phyloP scores from a whole-genome alignment of 208 protist genomes.

The Trypanosoma lewisi region DNA sequence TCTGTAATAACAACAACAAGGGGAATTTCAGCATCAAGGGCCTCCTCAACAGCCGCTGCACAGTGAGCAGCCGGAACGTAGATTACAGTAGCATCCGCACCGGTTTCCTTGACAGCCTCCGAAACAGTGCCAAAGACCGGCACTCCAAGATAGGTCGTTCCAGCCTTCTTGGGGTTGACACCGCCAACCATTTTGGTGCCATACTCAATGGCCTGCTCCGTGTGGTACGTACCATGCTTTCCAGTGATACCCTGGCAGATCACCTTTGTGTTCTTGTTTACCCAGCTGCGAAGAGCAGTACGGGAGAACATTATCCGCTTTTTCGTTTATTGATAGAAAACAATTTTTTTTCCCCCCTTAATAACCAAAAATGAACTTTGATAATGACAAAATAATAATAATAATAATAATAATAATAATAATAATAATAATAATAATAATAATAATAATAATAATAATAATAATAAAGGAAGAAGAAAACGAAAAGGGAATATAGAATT shows the following conservation, averaged over 20 bases:
- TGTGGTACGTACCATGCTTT: slow-evolving; percentile 98
- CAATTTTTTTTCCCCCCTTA: too few species aligned
- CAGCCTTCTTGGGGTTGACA: slow-evolving; percentile 96
- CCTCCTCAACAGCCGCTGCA: slow-evolving; percentile 95
- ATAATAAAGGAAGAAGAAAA: too few species aligned
- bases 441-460: too few species aligned
- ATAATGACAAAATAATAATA: too few species aligned
- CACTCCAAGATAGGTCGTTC: slow-evolving; percentile 91
- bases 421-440: too few species aligned
- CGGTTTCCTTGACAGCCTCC: slow-evolving; percentile 92
- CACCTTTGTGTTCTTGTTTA: slow-evolving; percentile 97
- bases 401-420: too few species aligned
- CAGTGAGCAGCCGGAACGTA: slow-evolving; percentile 97
- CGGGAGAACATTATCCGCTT: slow-evolving; percentile 57
- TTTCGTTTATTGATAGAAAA: slow-evolving; percentile 6
- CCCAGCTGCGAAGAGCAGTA: slow-evolving; percentile 57
- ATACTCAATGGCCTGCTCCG: slow-evolving; percentile 96
- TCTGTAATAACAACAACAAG: slow-evolving; percentile 99
- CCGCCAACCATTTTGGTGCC: slow-evolving; percentile 98
- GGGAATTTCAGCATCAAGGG: slow-evolving; percentile 96
- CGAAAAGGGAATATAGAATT: too few species aligned
- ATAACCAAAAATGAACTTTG: too few species aligned
- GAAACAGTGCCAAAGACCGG: slow-evolving; percentile 94
- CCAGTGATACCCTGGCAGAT: slow-evolving; percentile 99
- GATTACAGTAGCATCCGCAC: slow-evolving; percentile 94